Conservation (phyloP, 2,329 filamentous ascomycete species). For the Arachnopeziza araneosa region DNA sequence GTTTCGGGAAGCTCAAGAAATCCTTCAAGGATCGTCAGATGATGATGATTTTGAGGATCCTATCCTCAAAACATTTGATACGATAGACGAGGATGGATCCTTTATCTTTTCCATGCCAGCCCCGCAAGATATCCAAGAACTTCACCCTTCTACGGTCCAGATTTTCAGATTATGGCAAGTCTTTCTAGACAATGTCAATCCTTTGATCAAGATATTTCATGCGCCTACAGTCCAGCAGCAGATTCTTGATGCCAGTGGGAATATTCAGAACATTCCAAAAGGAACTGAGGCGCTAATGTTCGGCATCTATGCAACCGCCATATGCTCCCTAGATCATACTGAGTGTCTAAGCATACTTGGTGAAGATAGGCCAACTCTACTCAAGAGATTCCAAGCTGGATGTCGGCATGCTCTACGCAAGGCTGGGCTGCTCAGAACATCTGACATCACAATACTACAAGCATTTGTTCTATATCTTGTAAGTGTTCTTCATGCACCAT, state of each 20-base stretch:
- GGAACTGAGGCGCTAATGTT: conserved; percentile 65
- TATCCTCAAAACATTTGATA: conserved; percentile 28
- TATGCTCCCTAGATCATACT: conserved; percentile 51
- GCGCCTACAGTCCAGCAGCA: conserved; percentile 59
- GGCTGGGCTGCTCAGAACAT: conserved; percentile 58
- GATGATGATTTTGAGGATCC: conserved; percentile 20
- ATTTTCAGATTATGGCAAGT: conserved; percentile 64
- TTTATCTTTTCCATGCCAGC: conserved; percentile 44
- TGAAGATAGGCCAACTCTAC: conserved; percentile 45
- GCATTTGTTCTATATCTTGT: conserved; percentile 64
- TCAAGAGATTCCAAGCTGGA: conserved; percentile 49
- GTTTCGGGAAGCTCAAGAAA: conserved; percentile 29
- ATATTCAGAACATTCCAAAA: conserved; percentile 38
- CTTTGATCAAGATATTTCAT: conserved; percentile 63
- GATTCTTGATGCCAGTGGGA: conserved; percentile 56
- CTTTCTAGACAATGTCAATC: conserved; percentile 65
- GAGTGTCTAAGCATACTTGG: conserved; percentile 48
- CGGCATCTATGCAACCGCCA: conserved; percentile 53
- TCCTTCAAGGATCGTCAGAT: conserved; percentile 30
- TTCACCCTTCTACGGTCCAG: conserved; percentile 54
- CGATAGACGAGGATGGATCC: conserved; percentile 14
- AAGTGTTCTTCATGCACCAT: conserved; percentile 27
- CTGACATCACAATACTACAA: conserved; percentile 60
- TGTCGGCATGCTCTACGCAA: conserved; percentile 61
- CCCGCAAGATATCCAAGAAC: conserved; percentile 36